These are phyloP conservation scores for Trichoderma breve DNA, from an alignment of 2,329 filamentous ascomycete species.

Conservation along the genomic window DNA sequence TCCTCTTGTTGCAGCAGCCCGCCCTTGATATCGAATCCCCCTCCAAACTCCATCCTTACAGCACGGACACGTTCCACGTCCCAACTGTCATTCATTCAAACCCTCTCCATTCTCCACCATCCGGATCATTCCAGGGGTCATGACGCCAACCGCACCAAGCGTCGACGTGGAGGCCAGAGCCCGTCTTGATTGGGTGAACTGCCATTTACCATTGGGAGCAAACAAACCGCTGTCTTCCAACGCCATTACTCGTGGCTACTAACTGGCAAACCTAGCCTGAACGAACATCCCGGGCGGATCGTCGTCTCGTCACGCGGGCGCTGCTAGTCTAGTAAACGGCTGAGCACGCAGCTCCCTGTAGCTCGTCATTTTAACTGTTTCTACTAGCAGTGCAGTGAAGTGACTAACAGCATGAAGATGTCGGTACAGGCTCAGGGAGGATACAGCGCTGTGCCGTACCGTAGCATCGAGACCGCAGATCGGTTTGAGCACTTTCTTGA, in stretches of 20 bases:
- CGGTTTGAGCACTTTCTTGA: neutral
- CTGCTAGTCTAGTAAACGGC: neutral
- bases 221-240: neutral
- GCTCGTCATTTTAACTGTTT: neutral
- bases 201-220: neutral
- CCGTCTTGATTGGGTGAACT: constrained; percentile 5
- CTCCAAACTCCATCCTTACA: neutral
- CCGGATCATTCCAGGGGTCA: neutral
- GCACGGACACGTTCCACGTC: neutral
- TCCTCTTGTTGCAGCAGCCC: neutral
- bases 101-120: neutral
- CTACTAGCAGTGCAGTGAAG: neutral
- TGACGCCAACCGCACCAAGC: constrained; percentile 7
- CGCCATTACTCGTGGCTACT: neutral
- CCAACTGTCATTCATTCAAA: neutral
- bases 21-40: neutral
- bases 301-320: neutral
- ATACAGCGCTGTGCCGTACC: neutral
- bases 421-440: neutral
- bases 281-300: neutral
- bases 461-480: neutral
- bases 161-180: neutral
- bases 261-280: neutral
- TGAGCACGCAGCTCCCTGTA: neutral
- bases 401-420: neutral